Evolutionary conservation across 2,329 filamentous ascomycete species (phyloP), one percentile per base, ranked within the genome.

Genomic region (Paracorniculantispora psalliotae): DNA sequence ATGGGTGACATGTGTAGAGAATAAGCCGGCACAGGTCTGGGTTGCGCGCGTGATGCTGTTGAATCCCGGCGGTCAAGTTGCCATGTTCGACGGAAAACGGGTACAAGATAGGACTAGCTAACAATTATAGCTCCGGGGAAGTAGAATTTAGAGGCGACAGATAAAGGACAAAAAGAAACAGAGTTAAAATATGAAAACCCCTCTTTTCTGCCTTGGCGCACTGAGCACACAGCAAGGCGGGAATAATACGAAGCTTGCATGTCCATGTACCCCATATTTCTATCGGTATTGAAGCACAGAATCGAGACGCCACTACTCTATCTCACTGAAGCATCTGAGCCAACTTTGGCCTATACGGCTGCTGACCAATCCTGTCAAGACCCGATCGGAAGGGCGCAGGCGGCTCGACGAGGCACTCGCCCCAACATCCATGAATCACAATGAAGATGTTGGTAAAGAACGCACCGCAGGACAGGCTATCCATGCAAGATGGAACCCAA

Each of bases 1-100:
- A 50, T 57, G 44, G 33, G 9, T 41, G 54, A 57, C 54, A 48
- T 48, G 54, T 48, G 44, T 15, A 33, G 54, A 43, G 54, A 25
- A 37, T 57, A 57, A 57, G 54, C 44, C 54, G 17, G 30, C 13
- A n/a, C 48, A 17, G 33, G 4, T 12, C 8, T 1, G 25, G 8
- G 17, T 13, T 1, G 44, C 46, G 23, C 35, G 46, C 46, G 46
- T 43, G 44, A 57, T 50, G 44, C 17, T 9, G 37, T n/a, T 37
- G 28, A 48, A 39, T 13, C 23, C 53, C 43, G 53, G 9, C 28
- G 5, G 26, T 17, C 13, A 37, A 2, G 15, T 19, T 21, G 17
- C 23, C n/a, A 21, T 54, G 26, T 33, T 43, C 21, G 23, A 15
- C 39, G 44, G 44, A 25, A n/a, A 48, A 26, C 7, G 44, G 44